Evolutionary conservation across 192 early-diverging fungal species (phyloP).

Genomic region (Coemansia sp.): DNA sequence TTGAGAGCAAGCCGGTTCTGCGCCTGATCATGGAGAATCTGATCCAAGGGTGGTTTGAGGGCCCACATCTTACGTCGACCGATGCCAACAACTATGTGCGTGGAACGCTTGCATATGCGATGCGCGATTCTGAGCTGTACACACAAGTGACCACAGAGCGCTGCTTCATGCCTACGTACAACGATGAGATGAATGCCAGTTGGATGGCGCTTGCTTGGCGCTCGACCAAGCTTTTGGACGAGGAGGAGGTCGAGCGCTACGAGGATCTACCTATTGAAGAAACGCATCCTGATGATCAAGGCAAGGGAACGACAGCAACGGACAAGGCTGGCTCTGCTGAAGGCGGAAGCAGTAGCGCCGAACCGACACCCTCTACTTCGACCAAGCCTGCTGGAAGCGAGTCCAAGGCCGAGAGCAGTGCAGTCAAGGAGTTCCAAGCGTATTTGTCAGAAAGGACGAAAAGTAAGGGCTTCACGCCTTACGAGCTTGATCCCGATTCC

Average conservation of each 20-base stretch:
- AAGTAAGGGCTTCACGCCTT: slow-evolving; percentile 31
- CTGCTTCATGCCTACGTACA: slow-evolving; percentile 66
- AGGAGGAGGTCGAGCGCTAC: slow-evolving; percentile 40
- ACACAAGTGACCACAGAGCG: slow-evolving; percentile 61
- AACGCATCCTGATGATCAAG: neutral
- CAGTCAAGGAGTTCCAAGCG: slow-evolving; percentile 12
- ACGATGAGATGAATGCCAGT: slow-evolving; percentile 59
- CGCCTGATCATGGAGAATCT: slow-evolving; percentile 70
- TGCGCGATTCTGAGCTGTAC: slow-evolving; percentile 72
- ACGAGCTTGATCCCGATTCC: slow-evolving; percentile 43
- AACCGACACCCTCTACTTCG: neutral
- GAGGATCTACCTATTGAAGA: slow-evolving; percentile 23
- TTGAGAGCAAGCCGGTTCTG: slow-evolving; percentile 71
- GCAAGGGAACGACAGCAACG: slow-evolving; percentile 8
- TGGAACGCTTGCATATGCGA: slow-evolving; percentile 53
- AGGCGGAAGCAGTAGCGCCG: neutral
- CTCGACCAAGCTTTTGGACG: slow-evolving; percentile 46
- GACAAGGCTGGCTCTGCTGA: neutral
- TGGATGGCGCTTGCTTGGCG: slow-evolving; percentile 60
- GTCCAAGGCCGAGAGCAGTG: slow-evolving; percentile 10
- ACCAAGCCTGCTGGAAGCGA: neutral
- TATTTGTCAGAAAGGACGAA: slow-evolving; percentile 38
- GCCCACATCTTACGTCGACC: slow-evolving; percentile 62
- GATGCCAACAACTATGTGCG: slow-evolving; percentile 73
- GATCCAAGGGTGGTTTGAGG: slow-evolving; percentile 71